These are phyloP conservation scores for Teratosphaeria gauchensis DNA, from an alignment of 2,329 filamentous ascomycete species.

Conservation along the genomic window DNA sequence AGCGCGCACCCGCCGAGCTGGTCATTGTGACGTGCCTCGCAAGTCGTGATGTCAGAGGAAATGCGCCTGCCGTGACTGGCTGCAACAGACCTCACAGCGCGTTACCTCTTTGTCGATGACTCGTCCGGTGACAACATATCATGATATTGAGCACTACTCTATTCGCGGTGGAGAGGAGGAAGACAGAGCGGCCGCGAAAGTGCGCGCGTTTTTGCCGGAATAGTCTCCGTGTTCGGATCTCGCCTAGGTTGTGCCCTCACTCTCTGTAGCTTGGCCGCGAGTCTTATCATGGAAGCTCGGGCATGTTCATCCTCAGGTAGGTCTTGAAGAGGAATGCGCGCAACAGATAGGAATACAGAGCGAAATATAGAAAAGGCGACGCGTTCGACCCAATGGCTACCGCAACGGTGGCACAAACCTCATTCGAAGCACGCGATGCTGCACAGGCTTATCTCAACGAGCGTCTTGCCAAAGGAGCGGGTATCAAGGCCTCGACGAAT, in stretches of 20 bases:
- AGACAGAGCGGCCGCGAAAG: too few relatives aligned
- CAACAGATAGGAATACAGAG: not conserved
- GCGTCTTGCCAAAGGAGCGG: slow-evolving; percentile 17
- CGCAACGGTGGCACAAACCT: slow-evolving; percentile 9
- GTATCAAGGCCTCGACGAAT: slow-evolving; percentile 5
- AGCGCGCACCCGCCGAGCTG: not conserved
- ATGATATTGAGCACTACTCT: too few relatives aligned
- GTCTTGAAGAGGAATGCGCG: not conserved
- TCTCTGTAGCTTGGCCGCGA: not conserved
- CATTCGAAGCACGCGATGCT: slow-evolving; percentile 24
- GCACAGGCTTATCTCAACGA: slow-evolving; percentile 27
- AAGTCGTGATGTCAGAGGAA: not conserved
- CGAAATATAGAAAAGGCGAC: not conserved
- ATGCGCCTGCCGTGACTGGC: not conserved
- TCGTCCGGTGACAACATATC: too few relatives aligned
- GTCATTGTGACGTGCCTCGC: not conserved
- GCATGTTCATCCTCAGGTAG: not conserved
- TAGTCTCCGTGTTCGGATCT: not conserved
- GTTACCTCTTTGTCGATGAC: too few relatives aligned
- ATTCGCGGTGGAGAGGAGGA: too few relatives aligned
- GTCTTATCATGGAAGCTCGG: not conserved
- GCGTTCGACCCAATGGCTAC: slow-evolving; percentile 2
- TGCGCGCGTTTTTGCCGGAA: not conserved
- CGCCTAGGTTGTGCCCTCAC: not conserved
- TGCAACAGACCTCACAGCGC: not conserved